Base-by-base conservation (phyloP, 163 green algal species). In the Scenedesmus sp. region DNA sequence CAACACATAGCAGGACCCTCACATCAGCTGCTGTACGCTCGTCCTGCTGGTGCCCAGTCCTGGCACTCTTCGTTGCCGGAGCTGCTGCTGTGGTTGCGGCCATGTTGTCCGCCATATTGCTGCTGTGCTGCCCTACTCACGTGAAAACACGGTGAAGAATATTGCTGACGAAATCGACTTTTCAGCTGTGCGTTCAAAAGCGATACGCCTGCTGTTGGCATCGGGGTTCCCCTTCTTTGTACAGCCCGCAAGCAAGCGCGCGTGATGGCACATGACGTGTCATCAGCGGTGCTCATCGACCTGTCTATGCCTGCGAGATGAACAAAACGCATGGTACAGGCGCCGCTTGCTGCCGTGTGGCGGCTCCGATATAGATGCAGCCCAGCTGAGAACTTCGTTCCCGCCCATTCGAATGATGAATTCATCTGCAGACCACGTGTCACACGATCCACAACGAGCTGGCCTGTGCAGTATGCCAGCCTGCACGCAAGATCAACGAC, bases 51-150 rank as follows among this genome's bases (percentile, higher is more conserved):
- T 79, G 84, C 3, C 77, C 77, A 10, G 8, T 85, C 8, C 13
- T 57, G 9, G 57, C 23, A n/a, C 57, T 73, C 84, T 89, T 89
- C 59, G 84, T 89, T 10, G 62, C 57, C 4, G 84, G 84, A 2
- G 84, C 84, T 55, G 84, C 84, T 79, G 84, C 84, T 77, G 84
- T 89, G n/a, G 84, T 89, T 73, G n/a, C 52, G 9, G 60, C 84
- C 46, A 59, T 60, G 82, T 87, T 87, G 82, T 87, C 82, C 55
- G 82, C 82, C 82, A 87, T 87, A n/a, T 59, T 84, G 13, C 76
- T 84, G 76, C 46, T 84, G 12, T 56, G n/a, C 76, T 84, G 6
- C 9, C 34, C 76, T 84, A 34, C 20, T 79, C 23, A 70, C 62
- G 26, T 1, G 16, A 76, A 76, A 5, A 18, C 66, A 76, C 16